Conservation (phyloP, 164 flowering plant species). For the Vitis amurensis region DNA sequence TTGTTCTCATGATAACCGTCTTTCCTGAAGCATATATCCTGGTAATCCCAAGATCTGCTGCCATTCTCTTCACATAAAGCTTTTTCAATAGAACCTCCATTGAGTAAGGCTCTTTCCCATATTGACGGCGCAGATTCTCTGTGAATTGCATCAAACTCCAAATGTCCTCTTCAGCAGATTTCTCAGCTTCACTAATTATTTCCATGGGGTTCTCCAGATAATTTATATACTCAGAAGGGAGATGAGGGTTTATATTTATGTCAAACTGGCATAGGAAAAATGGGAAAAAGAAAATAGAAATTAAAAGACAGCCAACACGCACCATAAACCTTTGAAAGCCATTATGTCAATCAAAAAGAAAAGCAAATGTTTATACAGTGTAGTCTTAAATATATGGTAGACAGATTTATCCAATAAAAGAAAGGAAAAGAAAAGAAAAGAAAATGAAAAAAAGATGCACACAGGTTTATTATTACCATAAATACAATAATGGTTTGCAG, state of each 20-base stretch:
- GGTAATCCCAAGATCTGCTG: slow-evolving; percentile 89
- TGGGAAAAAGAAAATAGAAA: slow-evolving; percentile 7
- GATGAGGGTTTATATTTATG: slow-evolving; percentile 70
- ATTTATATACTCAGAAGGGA: slow-evolving; percentile 93
- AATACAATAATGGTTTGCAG: too few species aligned
- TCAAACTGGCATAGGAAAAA: slow-evolving; percentile 60
- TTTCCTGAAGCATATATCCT: slow-evolving; percentile 80
- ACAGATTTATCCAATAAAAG: too few species aligned
- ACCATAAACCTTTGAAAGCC: background rate
- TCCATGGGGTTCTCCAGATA: slow-evolving; percentile 87
- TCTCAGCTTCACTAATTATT: slow-evolving; percentile 72
- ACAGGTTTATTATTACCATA: too few species aligned
- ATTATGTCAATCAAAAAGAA: background rate
- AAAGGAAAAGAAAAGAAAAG: background rate
- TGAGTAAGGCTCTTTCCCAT: slow-evolving; percentile 92
- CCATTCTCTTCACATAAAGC: slow-evolving; percentile 92
- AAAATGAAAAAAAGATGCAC: background rate
- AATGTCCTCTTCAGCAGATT: slow-evolving; percentile 77
- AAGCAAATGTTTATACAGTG: too few species aligned
- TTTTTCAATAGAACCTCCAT: slow-evolving; percentile 93
- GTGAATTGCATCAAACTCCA: slow-evolving; percentile 88
- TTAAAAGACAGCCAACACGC: background rate
- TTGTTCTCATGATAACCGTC: slow-evolving; percentile 77
- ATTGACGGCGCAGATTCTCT: slow-evolving; percentile 77
- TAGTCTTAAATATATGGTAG: too few species aligned